A percentile compares a stretch with the other conserved stretches of the same genome.
Conservation (phyloP, 208 protist species). For the Ichthyophonus hoferi region DNA sequence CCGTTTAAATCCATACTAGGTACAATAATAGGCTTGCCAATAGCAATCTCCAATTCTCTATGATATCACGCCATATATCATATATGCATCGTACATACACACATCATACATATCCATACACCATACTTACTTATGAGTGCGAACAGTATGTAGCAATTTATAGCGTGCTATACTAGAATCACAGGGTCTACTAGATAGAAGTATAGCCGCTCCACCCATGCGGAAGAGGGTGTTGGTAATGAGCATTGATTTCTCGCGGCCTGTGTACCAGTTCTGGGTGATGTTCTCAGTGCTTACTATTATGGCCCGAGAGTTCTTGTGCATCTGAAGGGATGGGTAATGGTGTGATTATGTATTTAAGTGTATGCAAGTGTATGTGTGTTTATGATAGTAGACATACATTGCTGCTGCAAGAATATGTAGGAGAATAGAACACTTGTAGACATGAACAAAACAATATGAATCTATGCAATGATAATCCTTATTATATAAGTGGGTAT, state of each 20-base stretch:
- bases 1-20: too few species aligned
- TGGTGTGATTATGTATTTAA: not conserved
- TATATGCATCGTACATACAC: too few species aligned
- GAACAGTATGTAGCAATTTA: conserved; percentile 54
- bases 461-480: too few species aligned
- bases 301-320: conserved; percentile 49
- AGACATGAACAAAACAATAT: too few species aligned
- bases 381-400: not conserved
- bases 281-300: conserved; percentile 73
- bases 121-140: conserved; percentile 10
- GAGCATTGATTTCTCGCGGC: conserved; percentile 63
- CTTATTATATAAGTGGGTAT: not conserved
- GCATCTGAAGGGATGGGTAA: not conserved
- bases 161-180: conserved; percentile 57
- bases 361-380: conserved; percentile 15
- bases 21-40: too few species aligned
- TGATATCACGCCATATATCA: too few species aligned
- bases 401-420: not conserved
- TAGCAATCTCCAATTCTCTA: too few species aligned
- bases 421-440: too few species aligned
- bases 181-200: conserved; percentile 57
- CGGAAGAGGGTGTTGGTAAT: conserved; percentile 69
- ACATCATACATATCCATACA: too few species aligned
- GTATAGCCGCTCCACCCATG: conserved; percentile 68
- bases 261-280: conserved; percentile 68